Base-by-base conservation (phyloP, 768 basidiomycete species). In the Amanita exitialis region DNA sequence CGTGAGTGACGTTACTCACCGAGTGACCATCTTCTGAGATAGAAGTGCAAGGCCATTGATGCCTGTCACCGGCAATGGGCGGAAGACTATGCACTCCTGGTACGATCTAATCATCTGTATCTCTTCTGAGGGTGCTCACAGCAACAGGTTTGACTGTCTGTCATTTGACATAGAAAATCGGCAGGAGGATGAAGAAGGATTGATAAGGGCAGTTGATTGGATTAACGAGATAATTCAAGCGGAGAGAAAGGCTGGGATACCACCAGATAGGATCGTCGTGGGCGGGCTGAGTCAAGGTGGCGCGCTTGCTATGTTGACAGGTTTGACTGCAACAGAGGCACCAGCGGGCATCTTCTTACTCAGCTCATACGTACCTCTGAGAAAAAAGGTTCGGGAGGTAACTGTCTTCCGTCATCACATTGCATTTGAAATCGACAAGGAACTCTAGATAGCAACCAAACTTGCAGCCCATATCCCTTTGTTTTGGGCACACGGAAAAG, bases 211-310 rank as follows among this genome's bases (percentile, higher is more conserved):
- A 16, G 73, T 75, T 4, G 64, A 67, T 16, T 62, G 67, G 13
- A 61, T 90, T 50, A 78, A 81, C 58, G 61, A 67, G 43, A 69
- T 88, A 47, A 77, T 91, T 56, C 65, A 72, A 9, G 86, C 90
- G 60, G 69, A 81, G 30, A 32, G 51, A 8, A 75, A 80, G 34
- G 66, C 69, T 5, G 76, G 77, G 25, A 78, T 86, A 37, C 72
- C 77, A 1, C 64, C 76, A 18, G 61, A 74, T 30, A 72, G 80
- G 37, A 79, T 88, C 53, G 72, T 89, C 36, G 54, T 90, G n/a
- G 87, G 83, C 5, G 88, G 88, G 0, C 78, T 88, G 60, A 80
- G 77, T 46, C 86, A 89, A 61, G 86, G 84, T 16, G 82, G 76
- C 36, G 77, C 79, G 3, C 70, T 86, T 51, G 70, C 77, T 3